Evolutionary conservation across 1,284 basidiomycete species (phyloP).

Genomic region (Cutaneotrichosporon sp.): DNA sequence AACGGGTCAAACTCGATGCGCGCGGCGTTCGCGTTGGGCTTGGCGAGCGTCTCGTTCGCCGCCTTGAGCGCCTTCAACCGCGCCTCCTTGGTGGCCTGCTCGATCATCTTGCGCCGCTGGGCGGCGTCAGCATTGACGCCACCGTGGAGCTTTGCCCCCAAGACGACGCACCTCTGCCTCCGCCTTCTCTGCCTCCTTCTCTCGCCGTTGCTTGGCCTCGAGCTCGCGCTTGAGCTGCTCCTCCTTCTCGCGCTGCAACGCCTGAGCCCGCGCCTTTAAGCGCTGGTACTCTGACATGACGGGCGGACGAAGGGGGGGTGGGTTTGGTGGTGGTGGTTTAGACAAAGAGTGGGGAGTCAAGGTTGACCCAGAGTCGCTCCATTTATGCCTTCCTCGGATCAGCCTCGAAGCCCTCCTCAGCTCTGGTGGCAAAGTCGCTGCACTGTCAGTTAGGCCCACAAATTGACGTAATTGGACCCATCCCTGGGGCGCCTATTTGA

Average conservation of each 20-base stretch:
- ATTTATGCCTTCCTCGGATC: neutral
- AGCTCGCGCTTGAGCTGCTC: conserved; percentile 37
- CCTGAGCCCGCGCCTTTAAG: conserved; percentile 39
- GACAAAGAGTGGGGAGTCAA: neutral
- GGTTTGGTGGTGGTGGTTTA: neutral
- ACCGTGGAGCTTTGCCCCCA: neutral
- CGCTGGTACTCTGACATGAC: conserved; percentile 40
- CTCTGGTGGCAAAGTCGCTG: neutral
- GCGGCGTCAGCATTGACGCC: neutral
- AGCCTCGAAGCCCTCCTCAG: neutral
- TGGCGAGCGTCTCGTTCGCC: conserved; percentile 39
- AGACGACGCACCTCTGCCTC: conserved; percentile 44
- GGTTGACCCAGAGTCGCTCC: neutral
- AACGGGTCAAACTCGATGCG: conserved; percentile 43
- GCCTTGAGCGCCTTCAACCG: conserved; percentile 40
- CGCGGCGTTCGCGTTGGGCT: conserved; percentile 10
- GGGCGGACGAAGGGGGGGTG: conserved; percentile 6
- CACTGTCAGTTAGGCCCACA: neutral
- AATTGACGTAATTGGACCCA: neutral
- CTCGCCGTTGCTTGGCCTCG: conserved; percentile 38
- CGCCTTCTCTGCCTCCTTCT: conserved; percentile 40
- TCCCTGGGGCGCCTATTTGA: neutral
- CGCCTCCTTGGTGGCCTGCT: conserved; percentile 41
- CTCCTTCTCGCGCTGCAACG: conserved; percentile 45
- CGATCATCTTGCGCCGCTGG: conserved; percentile 37